Evolutionary conservation across 495 filamentous ascomycete genomes (phyloP).

Genomic region (Hypomontagnella monticulosa): DNA sequence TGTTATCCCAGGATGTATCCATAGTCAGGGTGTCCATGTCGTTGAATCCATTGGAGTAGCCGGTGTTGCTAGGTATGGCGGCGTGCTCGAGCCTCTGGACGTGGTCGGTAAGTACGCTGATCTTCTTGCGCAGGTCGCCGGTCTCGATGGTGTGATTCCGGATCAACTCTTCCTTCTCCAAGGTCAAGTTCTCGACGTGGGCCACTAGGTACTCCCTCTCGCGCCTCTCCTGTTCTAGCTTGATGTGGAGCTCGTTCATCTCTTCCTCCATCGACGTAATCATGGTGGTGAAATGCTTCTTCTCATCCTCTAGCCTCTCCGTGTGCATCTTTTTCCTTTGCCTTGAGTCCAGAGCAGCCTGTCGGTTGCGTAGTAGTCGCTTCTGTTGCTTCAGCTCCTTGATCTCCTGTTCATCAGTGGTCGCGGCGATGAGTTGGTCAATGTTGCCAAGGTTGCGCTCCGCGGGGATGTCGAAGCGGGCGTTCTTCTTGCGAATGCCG

Average conservation of each 20-base stretch:
- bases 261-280: conserved; percentile 85
- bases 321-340: conserved; percentile 99
- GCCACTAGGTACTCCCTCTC: conserved; percentile 77
- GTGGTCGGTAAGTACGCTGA: conserved; percentile 85
- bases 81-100: conserved; percentile 81
- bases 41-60: conserved; percentile 72
- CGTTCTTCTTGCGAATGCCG: conserved; percentile 99
- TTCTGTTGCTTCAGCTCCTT: conserved; percentile 99
- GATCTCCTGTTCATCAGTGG: conserved; percentile 90
- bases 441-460: conserved; percentile 95
- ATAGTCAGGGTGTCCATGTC: conserved; percentile 87
- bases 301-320: conserved; percentile 94
- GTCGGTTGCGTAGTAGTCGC: conserved; percentile 90
- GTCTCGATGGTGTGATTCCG: conserved; percentile 91
- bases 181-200: conserved; percentile 77
- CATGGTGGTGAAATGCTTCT: conserved; percentile 82
- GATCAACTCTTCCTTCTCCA: conserved; percentile 93
- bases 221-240: conserved; percentile 71
- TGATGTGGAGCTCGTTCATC: conserved; percentile 70
- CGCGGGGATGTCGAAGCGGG: conserved; percentile 94
- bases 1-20: conserved; percentile 82
- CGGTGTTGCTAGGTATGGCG: conserved; percentile 65
- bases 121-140: conserved; percentile 94
- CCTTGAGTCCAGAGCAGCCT: conserved; percentile 96
- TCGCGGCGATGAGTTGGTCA: conserved; percentile 88